These are phyloP conservation scores for Nannochloris sp. DNA, from an alignment of 139 green algal species.

Conservation along the genomic window DNA sequence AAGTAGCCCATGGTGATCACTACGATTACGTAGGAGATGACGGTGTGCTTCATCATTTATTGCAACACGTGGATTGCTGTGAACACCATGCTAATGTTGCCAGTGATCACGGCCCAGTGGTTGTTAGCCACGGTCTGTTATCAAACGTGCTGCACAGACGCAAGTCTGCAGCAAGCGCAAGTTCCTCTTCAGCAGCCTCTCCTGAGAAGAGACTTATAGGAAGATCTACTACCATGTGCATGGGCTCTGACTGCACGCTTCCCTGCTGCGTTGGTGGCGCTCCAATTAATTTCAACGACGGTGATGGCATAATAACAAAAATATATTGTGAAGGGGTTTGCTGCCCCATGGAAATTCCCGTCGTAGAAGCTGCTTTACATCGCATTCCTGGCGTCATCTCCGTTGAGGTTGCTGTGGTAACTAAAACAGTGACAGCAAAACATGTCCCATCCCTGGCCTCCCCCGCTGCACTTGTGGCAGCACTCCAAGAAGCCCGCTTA, in stretches of 20 bases:
- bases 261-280: not conserved
- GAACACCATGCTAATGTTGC: not conserved
- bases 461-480: constrained; percentile 41
- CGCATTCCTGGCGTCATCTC: constrained; percentile 43
- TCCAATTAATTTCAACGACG: not conserved
- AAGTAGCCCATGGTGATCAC: constrained; percentile 29
- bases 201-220: no score
- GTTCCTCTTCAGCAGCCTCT: no score
- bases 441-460: constrained; percentile 32
- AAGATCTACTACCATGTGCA: no score
- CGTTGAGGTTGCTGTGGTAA: constrained; percentile 50
- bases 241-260: not conserved
- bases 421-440: constrained; percentile 50
- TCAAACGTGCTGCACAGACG: not conserved
- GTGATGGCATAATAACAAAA: constrained; percentile 7
- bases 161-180: no score
- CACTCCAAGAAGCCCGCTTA: constrained; percentile 56
- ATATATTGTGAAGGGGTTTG: constrained; percentile 54
- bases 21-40: constrained; percentile 26
- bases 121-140: constrained; percentile 7
- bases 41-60: constrained; percentile 3
- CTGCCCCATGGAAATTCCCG: constrained; percentile 54
- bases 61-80: not conserved
- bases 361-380: constrained; percentile 49
- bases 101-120: not conserved